Conservation (phyloP, 306 rosid species). For the Cucumis sativus region Cucumber_9930_V3 NC_026655.2:1760501-1761000, state of each 20-base stretch:
- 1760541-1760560: too few relatives aligned
- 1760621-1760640: background rate
- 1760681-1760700: conserved; percentile 94
- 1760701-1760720: conserved; percentile 88
- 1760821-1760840: conserved; percentile 94
- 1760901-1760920: background rate
- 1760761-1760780: background rate
- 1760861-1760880: conserved; percentile 90
- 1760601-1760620: background rate
- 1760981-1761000: background rate
- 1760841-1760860: conserved; percentile 86
- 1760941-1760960: background rate
- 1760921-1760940: background rate
- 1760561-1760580: too few relatives aligned
- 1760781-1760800: background rate
- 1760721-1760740: conserved; percentile 58
- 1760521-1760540: too few relatives aligned
- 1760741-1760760: conserved; percentile 12
- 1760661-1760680: conserved; percentile 94
- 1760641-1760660: conserved; percentile 32
- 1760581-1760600: background rate
- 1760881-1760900: conserved; percentile 5
- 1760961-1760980: background rate
- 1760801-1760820: conserved; percentile 37
- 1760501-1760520: too few relatives aligned